These are phyloP conservation scores for Kokia cookei DNA, from an alignment of 441 rosid genomes.

Conservation along the genomic window DNA sequence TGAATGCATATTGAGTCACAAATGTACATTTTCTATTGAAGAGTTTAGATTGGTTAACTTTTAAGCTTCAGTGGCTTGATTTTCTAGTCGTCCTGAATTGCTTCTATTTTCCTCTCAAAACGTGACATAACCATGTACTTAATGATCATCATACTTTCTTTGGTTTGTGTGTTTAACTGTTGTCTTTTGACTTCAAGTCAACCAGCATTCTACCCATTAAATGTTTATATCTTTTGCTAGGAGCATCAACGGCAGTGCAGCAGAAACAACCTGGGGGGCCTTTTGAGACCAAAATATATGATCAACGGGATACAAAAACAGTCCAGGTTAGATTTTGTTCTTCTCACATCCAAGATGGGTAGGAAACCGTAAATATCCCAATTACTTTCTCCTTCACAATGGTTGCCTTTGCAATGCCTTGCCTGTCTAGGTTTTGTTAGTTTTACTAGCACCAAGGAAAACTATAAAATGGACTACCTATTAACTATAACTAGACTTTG, in stretches of 20 bases:
- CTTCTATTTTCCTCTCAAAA: not conserved
- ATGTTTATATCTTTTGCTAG: constrained; percentile 9
- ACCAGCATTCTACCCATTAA: not conserved
- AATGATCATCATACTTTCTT: not conserved
- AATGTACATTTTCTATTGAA: not conserved
- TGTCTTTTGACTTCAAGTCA: not conserved
- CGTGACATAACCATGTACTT: not conserved
- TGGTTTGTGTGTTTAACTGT: not conserved
- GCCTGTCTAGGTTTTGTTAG: not conserved
- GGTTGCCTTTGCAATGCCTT: not conserved
- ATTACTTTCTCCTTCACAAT: not conserved
- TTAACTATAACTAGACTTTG: not conserved
- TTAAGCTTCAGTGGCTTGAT: not conserved
- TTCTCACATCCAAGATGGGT: constrained; percentile 3
- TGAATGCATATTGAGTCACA: not conserved
- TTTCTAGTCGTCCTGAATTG: not conserved
- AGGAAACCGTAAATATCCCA: not conserved
- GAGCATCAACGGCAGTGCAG: constrained; percentile 36
- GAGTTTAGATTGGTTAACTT: not conserved
- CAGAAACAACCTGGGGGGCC: constrained; percentile 35
- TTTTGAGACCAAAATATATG: constrained; percentile 60
- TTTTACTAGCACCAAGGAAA: not conserved
- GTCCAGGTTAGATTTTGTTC: constrained; percentile 57
- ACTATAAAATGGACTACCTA: not conserved
- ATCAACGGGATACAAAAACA: constrained; percentile 50